Evolutionary conservation across 306 rosid species (phyloP), one percentile per base, ranked within the genome.

Genomic region (Begonia peltatifolia): DNA sequence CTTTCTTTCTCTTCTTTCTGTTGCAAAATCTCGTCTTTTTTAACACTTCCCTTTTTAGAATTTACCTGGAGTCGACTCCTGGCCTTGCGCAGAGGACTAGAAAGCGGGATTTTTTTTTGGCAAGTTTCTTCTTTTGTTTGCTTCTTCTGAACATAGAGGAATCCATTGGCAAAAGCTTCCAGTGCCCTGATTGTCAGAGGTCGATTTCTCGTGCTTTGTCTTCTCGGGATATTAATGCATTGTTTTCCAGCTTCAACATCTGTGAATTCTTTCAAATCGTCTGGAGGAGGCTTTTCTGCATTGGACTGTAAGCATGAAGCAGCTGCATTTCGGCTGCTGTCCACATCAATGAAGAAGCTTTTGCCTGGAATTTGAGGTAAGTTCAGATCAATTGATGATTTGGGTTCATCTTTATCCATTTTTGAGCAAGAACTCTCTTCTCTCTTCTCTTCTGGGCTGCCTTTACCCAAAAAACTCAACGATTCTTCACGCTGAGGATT

Each of bases 171-270:
- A 17, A 80, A 62, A 64, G 84, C 79, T 73, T 87, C 95, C 70
- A 80, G 56, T 1, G 86, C 93, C 80, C 74, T 77, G 58, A 72
- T 25, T 2, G 88, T 87, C 66, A 79, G 76, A 4, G 93, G 93
- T 57, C 87, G 78, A 42, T 69, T 80, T 62, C 95, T 77, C 11
- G 75, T 83, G 88, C 95, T 71, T 48, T 79, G 87, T 68, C 93
- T 80, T 78, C 89, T 67, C 2, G 73, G 58, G 63, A 59, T 57
- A 56, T 42, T 57, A 35, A 56, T 58, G 58, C 62, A 53, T 55
- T 73, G 60, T 59, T 73, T 69, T 10, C 14, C 18, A 23, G 51
- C 52, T 50, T 16, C 46, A 12, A 30, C 55, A 17, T 56, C 63
- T 16, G 25, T 6, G 53, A 68, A 61, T 60, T 56, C 52, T 49